Conservation (phyloP, 2,329 filamentous ascomycete genomes). For the Polytolypa hystricis region DNA sequence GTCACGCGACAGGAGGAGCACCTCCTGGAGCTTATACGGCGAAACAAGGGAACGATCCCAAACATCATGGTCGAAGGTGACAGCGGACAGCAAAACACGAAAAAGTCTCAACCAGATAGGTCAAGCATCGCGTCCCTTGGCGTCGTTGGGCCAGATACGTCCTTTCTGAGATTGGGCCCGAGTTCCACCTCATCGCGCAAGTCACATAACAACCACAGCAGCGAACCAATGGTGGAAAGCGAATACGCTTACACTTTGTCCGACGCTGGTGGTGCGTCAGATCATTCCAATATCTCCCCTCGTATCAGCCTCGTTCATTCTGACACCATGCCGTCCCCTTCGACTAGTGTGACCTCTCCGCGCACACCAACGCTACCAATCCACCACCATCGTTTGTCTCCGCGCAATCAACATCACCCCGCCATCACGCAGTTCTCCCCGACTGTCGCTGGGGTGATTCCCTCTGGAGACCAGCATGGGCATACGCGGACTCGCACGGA, state of each 20-base stretch:
- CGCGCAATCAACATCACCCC: constrained; percentile 18
- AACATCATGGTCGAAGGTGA: constrained; percentile 27
- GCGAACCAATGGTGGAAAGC: constrained; percentile 19
- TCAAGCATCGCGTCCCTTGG: constrained; percentile 20
- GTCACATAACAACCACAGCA: constrained; percentile 19
- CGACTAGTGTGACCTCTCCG: constrained; percentile 19
- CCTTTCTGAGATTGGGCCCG: constrained; percentile 30
- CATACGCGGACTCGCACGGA: constrained; percentile 32
- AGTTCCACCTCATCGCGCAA: constrained; percentile 18
- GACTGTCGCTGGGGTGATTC: neutral
- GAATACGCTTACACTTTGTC: constrained; percentile 18
- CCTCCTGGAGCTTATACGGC: constrained; percentile 40
- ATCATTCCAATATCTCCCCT: constrained; percentile 23
- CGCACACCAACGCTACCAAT: constrained; percentile 15
- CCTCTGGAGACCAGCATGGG: constrained; percentile 21
- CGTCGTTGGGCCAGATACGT: constrained; percentile 27
- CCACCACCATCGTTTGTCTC: constrained; percentile 28
- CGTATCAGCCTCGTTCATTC: constrained; percentile 26
- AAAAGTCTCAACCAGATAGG: neutral
- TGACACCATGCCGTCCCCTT: constrained; percentile 29
- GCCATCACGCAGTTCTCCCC: neutral
- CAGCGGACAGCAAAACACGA: neutral
- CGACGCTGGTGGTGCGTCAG: constrained; percentile 20
- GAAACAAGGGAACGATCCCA: constrained; percentile 37
- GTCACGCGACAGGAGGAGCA: constrained; percentile 44